Base-by-base conservation (phyloP, 2,329 filamentous ascomycete genomes). In the Chlorencoelia australis region DNA sequence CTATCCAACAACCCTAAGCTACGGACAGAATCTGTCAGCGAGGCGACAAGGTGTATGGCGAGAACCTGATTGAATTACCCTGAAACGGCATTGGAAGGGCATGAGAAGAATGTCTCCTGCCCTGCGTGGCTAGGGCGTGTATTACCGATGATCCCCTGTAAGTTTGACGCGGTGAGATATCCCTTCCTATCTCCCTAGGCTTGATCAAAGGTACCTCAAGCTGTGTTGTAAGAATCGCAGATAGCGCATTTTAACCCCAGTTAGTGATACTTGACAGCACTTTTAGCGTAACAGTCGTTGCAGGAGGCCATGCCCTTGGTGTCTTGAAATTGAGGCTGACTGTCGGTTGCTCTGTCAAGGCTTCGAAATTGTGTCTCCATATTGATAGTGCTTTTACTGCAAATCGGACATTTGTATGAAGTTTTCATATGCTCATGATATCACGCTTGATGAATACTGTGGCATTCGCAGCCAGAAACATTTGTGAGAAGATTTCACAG, bases 311-410 rank as follows among this genome's bases (percentile, higher is more conserved):
- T 74, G 10, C 87, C 89, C 44, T 78, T 78, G 4, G 84, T 87
- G 50, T 86, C 76, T 42, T 66, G 69, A 52, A 88, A 94, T 45
- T 93, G 83, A 5, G 69, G 63, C 56, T 98, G 91, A 29, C 72
- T 71, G 46, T 82, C 73, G 42, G 98, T 94, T 33, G 86, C 80
- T 35, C 87, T 75, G 52, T 95, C 89, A 21, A 96, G 64, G 49
- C 91, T 91, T 32, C 86, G 79, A 64, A 96, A 98, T 50, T 93
- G 83, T 24, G 84, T 75, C 55, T 95, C 89, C 89, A 98, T 98
- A 55, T 96, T 96, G 47, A 86, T 76, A n/a, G 94, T 81, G 46
- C 84, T 94, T 60, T 91, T 94, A 63, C 82, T 94, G 69, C 91
- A 98, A 32, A 95, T 87, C 1, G 89, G 91, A 53, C 91, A 98